Conservation (phyloP, 129 eudicot species). For the Sambucus nigra region DNA sequence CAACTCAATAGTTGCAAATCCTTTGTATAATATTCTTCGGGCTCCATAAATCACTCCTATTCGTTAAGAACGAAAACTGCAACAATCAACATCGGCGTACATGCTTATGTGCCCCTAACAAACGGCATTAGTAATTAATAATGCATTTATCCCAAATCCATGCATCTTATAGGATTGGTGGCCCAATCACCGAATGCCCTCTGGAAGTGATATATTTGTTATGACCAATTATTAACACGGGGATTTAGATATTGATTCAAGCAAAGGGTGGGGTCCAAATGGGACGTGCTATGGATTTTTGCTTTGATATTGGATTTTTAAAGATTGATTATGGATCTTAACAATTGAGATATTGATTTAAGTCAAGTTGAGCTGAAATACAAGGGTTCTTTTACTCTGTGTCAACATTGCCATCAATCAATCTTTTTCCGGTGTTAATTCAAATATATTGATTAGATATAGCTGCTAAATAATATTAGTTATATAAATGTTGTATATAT, state of each 20-base stretch:
- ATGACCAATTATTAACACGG: background rate
- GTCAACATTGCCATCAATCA: no score
- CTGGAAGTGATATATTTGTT: no score
- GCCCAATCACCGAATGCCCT: background rate
- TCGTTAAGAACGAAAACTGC: background rate
- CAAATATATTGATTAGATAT: no score
- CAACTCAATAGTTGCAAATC: no score
- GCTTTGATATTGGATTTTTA: background rate
- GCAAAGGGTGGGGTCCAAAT: background rate
- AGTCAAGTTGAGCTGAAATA: no score
- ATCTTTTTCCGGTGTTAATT: no score
- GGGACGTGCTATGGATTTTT: background rate
- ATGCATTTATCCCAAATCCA: constrained; percentile 1
- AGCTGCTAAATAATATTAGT: no score
- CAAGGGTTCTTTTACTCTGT: no score
- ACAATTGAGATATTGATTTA: no score
- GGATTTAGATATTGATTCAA: background rate
- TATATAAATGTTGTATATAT: no score
- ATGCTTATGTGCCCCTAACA: constrained; percentile 9
- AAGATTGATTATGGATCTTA: background rate
- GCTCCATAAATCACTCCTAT: background rate
- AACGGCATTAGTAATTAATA: background rate
- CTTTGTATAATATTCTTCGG: background rate
- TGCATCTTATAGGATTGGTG: background rate
- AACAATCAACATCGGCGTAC: constrained; percentile 1